Base-by-base conservation (phyloP, 1,139 yeast genomes). In the Pichia terricola region DNA sequence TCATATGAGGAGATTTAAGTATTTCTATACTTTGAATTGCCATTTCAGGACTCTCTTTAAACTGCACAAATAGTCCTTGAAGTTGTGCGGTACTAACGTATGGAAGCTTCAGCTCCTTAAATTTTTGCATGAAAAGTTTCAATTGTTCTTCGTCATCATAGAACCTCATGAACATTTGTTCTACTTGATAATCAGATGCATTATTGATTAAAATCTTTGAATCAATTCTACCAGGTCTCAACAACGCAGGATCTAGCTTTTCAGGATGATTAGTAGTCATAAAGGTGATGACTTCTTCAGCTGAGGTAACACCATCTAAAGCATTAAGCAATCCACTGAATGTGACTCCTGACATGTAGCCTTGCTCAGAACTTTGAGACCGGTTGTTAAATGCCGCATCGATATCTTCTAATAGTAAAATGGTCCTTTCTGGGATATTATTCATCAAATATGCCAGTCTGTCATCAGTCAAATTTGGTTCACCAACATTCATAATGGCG, bases 241-340 rank as follows among this genome's bases (percentile, higher is more conserved):
- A 67, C 45, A 84, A 66, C 0, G 94, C 94, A 4, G 87, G 88
- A 58, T 91, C 99, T 38, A 91, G 69, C 50, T 77, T 77, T 53
- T 91, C 97, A 0, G 96, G 96, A 58, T 91, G 98, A 63, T 91
- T 91, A 26, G 98, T 89, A 16, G 99, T 91, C 98, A 91, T 91
- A 63, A 91, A 91, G 0, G 96, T 91, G 37, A 91, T 73, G 41
- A 96, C 83, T 59, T 91, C 98, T 58, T 91, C 98, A 1, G 97
- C 95, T 39, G 96, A 85, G 2, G 97, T 95, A n/a, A 91, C 98
- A 41, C 98, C 99, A 61, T 91, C 99, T 40, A 91, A 70, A 0
- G 98, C 96, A 61, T 91, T 91, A 50, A 91, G 68, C 43, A 91
- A 70, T 0, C 98, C 99, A 40, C 95, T 85, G 59, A 91, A 94